A percentile compares a stretch with the other conserved stretches of the same genome.
phyloP scores from a whole-genome alignment of 306 rosid genomes.

The Corylus heterophylla region DNA sequence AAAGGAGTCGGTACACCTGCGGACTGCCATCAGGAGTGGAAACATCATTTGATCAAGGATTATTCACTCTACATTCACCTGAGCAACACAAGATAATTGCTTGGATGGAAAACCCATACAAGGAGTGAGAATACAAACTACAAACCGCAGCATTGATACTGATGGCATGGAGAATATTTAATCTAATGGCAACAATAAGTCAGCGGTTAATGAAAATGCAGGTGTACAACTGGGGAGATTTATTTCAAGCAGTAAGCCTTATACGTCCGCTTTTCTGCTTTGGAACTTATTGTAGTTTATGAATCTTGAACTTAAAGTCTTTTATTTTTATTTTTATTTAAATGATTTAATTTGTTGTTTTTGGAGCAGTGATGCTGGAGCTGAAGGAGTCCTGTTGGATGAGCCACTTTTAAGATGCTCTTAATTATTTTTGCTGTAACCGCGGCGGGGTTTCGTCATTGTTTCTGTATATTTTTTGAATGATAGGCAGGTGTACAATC shows the following conservation, averaged over 20 bases:
- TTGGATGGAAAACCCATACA: conserved; percentile 19
- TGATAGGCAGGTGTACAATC: not conserved
- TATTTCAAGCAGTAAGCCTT: conserved; percentile 20
- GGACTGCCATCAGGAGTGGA: conserved; percentile 48
- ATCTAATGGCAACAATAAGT: conserved; percentile 1
- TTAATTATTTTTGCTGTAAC: conserved; percentile 35
- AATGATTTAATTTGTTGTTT: conserved; percentile 17
- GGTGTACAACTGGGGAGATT: conserved; percentile 19
- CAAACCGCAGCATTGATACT: conserved; percentile 14
- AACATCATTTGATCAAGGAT: conserved; percentile 32
- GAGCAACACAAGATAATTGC: conserved; percentile 16
- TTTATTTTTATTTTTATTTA: not conserved
- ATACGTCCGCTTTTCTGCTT: conserved; percentile 18
- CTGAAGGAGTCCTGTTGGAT: conserved; percentile 20
- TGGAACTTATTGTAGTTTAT: not conserved
- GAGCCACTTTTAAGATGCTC: conserved; percentile 26
- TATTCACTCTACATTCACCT: conserved; percentile 4
- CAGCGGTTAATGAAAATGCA: not conserved
- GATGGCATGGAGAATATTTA: conserved; percentile 20
- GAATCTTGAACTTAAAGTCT: conserved; percentile 12
- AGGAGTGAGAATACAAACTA: conserved; percentile 25
- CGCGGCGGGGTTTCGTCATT: conserved; percentile 7
- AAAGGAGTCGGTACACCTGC: conserved; percentile 48
- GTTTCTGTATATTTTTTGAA: conserved; percentile 30
- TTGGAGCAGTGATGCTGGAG: conserved; percentile 40